Evolutionary conservation across 345 rosid genomes (phyloP).

Genomic region (Angophora floribunda): DNA sequence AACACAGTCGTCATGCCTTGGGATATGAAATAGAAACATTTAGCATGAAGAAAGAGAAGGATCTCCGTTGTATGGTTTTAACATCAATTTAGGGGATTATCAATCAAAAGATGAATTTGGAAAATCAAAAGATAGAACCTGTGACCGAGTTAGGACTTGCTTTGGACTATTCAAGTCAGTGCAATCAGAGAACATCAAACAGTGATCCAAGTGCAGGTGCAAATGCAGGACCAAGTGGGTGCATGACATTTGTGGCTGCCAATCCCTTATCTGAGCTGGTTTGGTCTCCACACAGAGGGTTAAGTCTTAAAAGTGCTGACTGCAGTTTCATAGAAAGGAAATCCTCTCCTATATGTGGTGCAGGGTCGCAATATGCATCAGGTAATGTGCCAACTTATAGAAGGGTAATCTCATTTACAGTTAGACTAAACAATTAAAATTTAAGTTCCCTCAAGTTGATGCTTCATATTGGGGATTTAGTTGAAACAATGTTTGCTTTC

Average conservation of each 20-base stretch:
- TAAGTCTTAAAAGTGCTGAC: conserved; percentile 65
- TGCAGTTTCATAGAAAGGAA: conserved; percentile 36
- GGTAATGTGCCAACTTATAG: not conserved
- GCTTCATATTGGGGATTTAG: not conserved
- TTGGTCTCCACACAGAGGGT: conserved; percentile 85
- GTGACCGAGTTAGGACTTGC: conserved; percentile 29
- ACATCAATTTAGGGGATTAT: conserved; percentile 7
- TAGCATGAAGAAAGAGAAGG: not conserved
- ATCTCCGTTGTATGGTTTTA: conserved; percentile 4
- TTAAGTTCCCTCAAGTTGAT: not conserved
- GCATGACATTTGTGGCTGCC: conserved; percentile 38
- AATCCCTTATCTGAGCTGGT: conserved; percentile 76
- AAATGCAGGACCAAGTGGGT: conserved; percentile 59
- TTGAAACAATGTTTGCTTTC: not conserved
- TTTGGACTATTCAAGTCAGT: conserved; percentile 20
- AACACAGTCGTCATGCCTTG: not conserved
- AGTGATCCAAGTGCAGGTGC: conserved; percentile 73
- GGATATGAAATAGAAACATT: not conserved
- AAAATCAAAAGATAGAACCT: conserved; percentile 35
- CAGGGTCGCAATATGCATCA: conserved; percentile 19
- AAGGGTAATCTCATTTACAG: not conserved
- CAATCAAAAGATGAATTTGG: conserved; percentile 35
- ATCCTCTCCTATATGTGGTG: conserved; percentile 25
- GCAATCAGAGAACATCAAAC: conserved; percentile 16
- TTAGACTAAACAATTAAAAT: not conserved